Base-by-base conservation (phyloP, 345 rosid genomes). In the Mangifera indica region DNA sequence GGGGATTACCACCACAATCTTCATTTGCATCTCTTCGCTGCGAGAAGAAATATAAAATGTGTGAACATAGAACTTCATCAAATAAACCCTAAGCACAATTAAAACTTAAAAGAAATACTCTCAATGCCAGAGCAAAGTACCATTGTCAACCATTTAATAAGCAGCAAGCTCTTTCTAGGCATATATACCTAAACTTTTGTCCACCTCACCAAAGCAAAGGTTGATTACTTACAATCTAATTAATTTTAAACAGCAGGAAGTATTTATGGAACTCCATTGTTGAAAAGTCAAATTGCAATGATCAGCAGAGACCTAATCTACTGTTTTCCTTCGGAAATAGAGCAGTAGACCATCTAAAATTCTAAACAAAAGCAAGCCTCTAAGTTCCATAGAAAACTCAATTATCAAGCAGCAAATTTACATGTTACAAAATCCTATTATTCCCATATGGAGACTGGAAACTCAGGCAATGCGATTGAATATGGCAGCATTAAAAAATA, bases 21-120 rank as follows among this genome's bases (percentile, higher is more conserved):
- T 74, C 77, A 69, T 40, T 40, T 49, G 37, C 78, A 71, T 81
- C 81, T 55, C 71, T 59, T 61, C 51, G 54, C 81, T 78, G 78
- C 69, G 63, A 26, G 42, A 15, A 21, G 37, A 46, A 69, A 75
- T 20, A 49, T 44, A 45, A 42, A 10, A 66, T 48, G 10, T 51
- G 66, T 66, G 57, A 56, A 37, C 55, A 13, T 7, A 62, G 7
- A 72, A 52, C 51, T 63, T 52, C 42, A 52, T 10, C 24, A 25
- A 25, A 62, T 13, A 72, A 71, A 58, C 44, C 52, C 57, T 55
- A 15, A 42, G 7, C 3, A 17, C 24, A 53, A 20, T 11, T 57
- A 44, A 24, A 57, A 46, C 22, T 15, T 42, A 34, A n/a, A 51
- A 49, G 18, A 13, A 58, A 60, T 20, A 14, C 7, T 20, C 22